These are phyloP conservation scores for Raphanus raphanistrum DNA, from an alignment of 345 rosid species.

Conservation along the genomic window DNA sequence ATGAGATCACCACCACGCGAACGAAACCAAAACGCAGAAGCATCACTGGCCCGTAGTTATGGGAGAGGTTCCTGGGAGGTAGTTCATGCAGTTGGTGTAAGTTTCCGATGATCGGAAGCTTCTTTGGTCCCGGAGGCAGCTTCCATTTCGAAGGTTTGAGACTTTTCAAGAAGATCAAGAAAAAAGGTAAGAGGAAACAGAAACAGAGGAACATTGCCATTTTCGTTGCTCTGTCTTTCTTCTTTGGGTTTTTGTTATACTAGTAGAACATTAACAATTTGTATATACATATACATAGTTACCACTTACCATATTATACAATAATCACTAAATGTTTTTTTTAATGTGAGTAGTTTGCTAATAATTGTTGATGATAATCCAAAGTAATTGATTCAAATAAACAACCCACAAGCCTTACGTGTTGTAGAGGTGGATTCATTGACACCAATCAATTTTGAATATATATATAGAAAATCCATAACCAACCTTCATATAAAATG, in stretches of 20 bases:
- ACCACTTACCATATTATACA: neutral
- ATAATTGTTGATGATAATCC: neutral
- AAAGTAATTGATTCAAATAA: neutral
- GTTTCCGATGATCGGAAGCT: slow-evolving; percentile 28
- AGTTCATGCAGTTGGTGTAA: slow-evolving; percentile 6
- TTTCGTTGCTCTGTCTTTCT: neutral
- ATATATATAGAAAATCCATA: neutral
- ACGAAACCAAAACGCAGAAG: slow-evolving; percentile 16
- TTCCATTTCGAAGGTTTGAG: slow-evolving; percentile 19
- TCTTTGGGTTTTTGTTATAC: neutral
- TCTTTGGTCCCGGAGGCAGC: slow-evolving; percentile 38
- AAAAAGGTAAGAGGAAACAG: slow-evolving; percentile 42
- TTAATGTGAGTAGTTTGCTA: neutral
- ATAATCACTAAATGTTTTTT: neutral
- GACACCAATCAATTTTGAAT: neutral
- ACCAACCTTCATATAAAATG: neutral
- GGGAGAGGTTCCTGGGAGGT: neutral
- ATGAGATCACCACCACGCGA: slow-evolving; percentile 13
- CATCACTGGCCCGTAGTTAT: slow-evolving; percentile 15
- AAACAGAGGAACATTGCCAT: slow-evolving; percentile 37
- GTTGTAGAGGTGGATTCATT: neutral
- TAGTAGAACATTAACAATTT: neutral
- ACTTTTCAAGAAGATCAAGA: slow-evolving; percentile 24
- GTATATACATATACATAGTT: neutral
- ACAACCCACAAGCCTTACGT: neutral